Conservation (phyloP, 768 basidiomycete genomes). For the Termitomyces sp. region DNA sequence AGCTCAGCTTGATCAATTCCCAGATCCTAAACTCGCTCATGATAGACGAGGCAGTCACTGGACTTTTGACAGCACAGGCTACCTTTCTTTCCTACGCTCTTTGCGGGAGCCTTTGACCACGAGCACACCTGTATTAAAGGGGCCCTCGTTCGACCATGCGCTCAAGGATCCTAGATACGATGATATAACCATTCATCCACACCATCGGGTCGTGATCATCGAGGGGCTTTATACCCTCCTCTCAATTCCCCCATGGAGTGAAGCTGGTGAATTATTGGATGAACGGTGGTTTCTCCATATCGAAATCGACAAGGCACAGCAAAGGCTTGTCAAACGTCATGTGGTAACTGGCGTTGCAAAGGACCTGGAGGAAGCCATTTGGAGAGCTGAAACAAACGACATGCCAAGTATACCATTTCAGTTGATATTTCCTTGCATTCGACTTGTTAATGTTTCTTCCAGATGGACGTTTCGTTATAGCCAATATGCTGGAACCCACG, state of each 20-base stretch:
- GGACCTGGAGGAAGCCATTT: slow-evolving; percentile 57
- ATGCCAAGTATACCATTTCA: slow-evolving; percentile 53
- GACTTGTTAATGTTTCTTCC: neutral
- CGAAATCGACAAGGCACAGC: slow-evolving; percentile 49
- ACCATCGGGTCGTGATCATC: slow-evolving; percentile 77
- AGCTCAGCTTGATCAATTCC: slow-evolving; percentile 69
- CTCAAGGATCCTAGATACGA: slow-evolving; percentile 79
- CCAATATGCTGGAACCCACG: slow-evolving; percentile 45
- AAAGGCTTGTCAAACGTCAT: slow-evolving; percentile 67
- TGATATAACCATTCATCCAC: slow-evolving; percentile 51
- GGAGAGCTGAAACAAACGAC: slow-evolving; percentile 78
- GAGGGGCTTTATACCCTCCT: slow-evolving; percentile 91
- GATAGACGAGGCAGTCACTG: slow-evolving; percentile 84
- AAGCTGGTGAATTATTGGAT: slow-evolving; percentile 63
- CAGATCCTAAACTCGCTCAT: slow-evolving; percentile 74
- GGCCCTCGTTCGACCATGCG: slow-evolving; percentile 85
- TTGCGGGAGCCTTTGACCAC: slow-evolving; percentile 39
- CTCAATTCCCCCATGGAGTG: slow-evolving; percentile 67
- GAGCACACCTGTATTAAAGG: slow-evolving; percentile 38
- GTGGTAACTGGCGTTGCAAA: slow-evolving; percentile 73
- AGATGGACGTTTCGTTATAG: slow-evolving; percentile 45
- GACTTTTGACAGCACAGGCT: slow-evolving; percentile 82
- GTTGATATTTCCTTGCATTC: neutral
- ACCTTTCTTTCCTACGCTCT: slow-evolving; percentile 60
- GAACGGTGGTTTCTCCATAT: slow-evolving; percentile 76